These are phyloP conservation scores for Stentor coeruleus DNA, from an alignment of 73 alveolate genomes.

Conservation along the genomic window DNA sequence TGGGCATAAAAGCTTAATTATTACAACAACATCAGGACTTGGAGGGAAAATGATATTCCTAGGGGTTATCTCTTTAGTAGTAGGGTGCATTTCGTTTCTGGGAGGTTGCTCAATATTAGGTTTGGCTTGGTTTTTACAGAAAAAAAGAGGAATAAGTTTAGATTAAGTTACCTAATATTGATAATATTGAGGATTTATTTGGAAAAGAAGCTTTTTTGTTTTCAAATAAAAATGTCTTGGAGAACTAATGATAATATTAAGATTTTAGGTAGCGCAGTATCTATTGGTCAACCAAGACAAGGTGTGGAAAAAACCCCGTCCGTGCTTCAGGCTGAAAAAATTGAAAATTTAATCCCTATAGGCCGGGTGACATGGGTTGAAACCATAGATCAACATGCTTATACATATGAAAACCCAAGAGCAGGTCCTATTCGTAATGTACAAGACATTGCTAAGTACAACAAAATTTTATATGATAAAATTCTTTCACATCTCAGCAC, in stretches of 20 bases:
- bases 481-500: not conserved
- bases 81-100: conserved; percentile 10
- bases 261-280: not conserved
- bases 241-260: too few species aligned
- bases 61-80: conserved; percentile 23
- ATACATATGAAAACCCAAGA: not conserved
- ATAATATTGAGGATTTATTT: too few species aligned
- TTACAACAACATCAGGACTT: not conserved
- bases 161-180: too few species aligned
- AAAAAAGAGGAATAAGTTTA: too few species aligned
- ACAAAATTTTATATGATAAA: not conserved
- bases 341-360: not conserved
- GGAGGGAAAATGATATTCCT: conserved; percentile 25
- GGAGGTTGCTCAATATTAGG: too few species aligned
- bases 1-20: not conserved
- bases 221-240: too few species aligned
- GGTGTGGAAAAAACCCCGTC: conserved; percentile 10
- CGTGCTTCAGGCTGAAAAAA: not conserved
- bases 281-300: conserved; percentile 12
- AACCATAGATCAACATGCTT: not conserved
- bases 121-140: too few species aligned
- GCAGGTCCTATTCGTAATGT: not conserved
- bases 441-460: not conserved
- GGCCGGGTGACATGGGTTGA: not conserved
- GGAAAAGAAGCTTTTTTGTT: too few species aligned